These are phyloP conservation scores for Cutaneotrichosporon sp. DNA, from an alignment of 1,284 basidiomycete genomes.

Conservation along the genomic window DNA sequence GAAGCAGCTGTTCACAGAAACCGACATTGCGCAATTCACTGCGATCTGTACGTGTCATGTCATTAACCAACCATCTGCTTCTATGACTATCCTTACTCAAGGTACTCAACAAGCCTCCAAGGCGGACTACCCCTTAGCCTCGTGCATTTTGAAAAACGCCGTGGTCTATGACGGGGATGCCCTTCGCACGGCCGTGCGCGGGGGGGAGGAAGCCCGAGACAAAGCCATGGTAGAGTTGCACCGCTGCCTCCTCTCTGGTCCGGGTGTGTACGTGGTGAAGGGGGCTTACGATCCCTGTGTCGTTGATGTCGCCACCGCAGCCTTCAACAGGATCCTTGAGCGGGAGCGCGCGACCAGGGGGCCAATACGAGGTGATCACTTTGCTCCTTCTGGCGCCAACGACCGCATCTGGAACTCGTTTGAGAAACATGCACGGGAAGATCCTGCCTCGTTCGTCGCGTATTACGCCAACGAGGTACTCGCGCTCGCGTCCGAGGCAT, in stretches of 20 bases:
- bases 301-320: conserved; percentile 1
- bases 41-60: conserved; percentile 11
- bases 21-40: conserved; percentile 3
- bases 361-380: conserved; percentile 12
- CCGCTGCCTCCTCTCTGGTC: conserved; percentile 8
- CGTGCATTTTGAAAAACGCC: background rate
- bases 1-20: background rate
- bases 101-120: conserved; percentile 1
- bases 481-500: conserved; percentile 14
- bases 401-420: conserved; percentile 21
- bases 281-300: background rate
- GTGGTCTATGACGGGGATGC: conserved; percentile 8
- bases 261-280: conserved; percentile 13
- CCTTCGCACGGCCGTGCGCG: background rate
- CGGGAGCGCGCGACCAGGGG: background rate
- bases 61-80: too few relatives aligned
- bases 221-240: conserved; percentile 17
- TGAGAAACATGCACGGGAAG: conserved; percentile 12
- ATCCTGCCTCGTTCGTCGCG: conserved; percentile 9
- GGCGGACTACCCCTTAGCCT: conserved; percentile 5
- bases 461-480: conserved; percentile 18
- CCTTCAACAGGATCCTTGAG: conserved; percentile 2
- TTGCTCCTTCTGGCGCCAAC: conserved; percentile 17
- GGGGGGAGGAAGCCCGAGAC: background rate
- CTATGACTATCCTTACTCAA: background rate